Base-by-base conservation (phyloP, 2,329 filamentous ascomycete genomes). In the Orbilia blumenaviensis region DNA sequence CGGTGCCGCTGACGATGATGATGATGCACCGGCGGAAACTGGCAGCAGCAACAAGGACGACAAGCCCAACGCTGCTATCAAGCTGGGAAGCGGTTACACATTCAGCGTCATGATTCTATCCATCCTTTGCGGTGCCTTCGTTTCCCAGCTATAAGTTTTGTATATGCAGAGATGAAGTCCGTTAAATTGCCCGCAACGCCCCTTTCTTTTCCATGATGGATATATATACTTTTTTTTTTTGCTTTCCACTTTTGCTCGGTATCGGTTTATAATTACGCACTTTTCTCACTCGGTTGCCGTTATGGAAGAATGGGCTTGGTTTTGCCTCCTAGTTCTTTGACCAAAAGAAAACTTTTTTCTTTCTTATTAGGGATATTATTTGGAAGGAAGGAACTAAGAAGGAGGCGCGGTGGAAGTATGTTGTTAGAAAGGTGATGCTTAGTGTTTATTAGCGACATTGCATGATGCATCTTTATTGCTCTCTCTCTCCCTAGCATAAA, bases 51-150 rank as follows among this genome's bases (percentile, higher is more conserved):
- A 54, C 5, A n/a, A 29, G 1, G 3, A 25, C 14, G 32, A 36
- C 44, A 76, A 23, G 10, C 60, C 67, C 34, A 76, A 68, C 23
- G 64, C 64, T n/a, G 64, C 34, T n/a, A 69, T 42, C 64, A 69
- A 44, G 36, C 34, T 75, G 23, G 72, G 72, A 29, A 54, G 64
- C 41, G 52, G 38, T 2, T 61, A 60, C 29, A 66, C 58, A 12
- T 64, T 64, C 64, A 76, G 56, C 41, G 42, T 69, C 27, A 64
- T 76, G 46, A 23, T 76, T 7, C 64, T 76, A 34, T 76, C 72
- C 32, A 48, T 54, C 52, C 58, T 69, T 38, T 76, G 72, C 60
- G 72, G 72, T 21, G 27, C 64, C 34, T 76, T 76, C 48, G 58
- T 76, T 50, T 64, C 62, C 27, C 64, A 58, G 41, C 32, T 76